These are phyloP conservation scores for Lentinula sp. DNA, from an alignment of 768 basidiomycete genomes.

Conservation along the genomic window DNA sequence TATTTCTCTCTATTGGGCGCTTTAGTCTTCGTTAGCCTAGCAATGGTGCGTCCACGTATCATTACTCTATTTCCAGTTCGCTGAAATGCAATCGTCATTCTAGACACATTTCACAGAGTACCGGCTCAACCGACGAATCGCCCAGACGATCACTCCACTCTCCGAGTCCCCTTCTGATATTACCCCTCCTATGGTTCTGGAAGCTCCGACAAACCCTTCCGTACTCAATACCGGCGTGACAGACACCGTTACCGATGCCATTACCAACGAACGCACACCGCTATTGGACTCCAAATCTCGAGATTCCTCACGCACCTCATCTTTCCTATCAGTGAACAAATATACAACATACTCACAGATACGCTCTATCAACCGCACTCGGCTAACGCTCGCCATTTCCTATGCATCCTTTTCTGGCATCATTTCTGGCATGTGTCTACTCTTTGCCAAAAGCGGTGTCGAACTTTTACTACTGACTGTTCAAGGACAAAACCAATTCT, in stretches of 20 bases:
- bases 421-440: conserved; percentile 84
- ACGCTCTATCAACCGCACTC: conserved; percentile 35
- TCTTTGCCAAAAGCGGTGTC: conserved; percentile 92
- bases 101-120: conserved; percentile 76
- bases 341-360: conserved; percentile 15
- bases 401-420: conserved; percentile 88
- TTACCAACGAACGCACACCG: conserved; percentile 51
- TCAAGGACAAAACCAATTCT: conserved; percentile 73
- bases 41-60: conserved; percentile 43
- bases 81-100: neutral
- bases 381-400: conserved; percentile 67
- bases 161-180: conserved; percentile 20
- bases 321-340: conserved; percentile 14
- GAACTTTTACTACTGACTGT: conserved; percentile 80
- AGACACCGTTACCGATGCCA: conserved; percentile 23
- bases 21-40: conserved; percentile 52
- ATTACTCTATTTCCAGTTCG: neutral
- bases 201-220: conserved; percentile 28
- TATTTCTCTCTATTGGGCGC: conserved; percentile 75
- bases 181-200: conserved; percentile 29
- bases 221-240: conserved; percentile 29
- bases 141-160: conserved; percentile 12
- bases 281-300: conserved; percentile 39
- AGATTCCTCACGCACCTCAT: conserved; percentile 21
- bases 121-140: conserved; percentile 39